These are phyloP conservation scores for Zasmidium angulare DNA, from an alignment of 2,329 filamentous ascomycete genomes.

Conservation along the genomic window DNA sequence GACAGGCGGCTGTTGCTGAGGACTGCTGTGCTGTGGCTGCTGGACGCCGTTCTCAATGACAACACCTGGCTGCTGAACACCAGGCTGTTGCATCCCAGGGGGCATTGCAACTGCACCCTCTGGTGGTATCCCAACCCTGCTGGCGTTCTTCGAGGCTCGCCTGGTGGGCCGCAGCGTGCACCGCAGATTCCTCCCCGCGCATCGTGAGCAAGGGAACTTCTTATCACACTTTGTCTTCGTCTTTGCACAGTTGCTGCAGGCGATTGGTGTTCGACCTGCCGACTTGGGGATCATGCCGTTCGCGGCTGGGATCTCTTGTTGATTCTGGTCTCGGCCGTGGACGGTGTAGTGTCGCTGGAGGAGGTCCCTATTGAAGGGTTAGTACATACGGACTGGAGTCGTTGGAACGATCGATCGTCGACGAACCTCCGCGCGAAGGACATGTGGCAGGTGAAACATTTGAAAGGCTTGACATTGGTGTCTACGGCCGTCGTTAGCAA, in stretches of 20 bases:
- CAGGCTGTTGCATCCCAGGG: conserved; percentile 18
- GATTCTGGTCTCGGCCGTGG: conserved; percentile 51
- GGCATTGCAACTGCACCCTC: conserved; percentile 30
- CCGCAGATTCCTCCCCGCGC: conserved; percentile 49
- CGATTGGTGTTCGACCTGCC: conserved; percentile 52
- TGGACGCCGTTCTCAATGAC: conserved; percentile 18
- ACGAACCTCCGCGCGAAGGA: conserved; percentile 53
- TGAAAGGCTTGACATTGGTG: conserved; percentile 57
- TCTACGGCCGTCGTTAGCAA: conserved; percentile 34
- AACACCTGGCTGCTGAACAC: conserved; percentile 19
- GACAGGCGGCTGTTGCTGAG: conserved; percentile 34
- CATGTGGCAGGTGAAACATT: conserved; percentile 56
- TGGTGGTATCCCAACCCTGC: conserved; percentile 34
- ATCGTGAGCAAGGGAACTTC: conserved; percentile 55
- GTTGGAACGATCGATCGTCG: conserved; percentile 10
- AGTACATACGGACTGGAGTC: neutral
- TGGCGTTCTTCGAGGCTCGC: conserved; percentile 46
- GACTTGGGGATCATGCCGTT: conserved; percentile 54
- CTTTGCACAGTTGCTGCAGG: conserved; percentile 55
- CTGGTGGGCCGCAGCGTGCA: conserved; percentile 51
- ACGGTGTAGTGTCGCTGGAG: conserved; percentile 54
- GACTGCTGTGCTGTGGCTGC: conserved; percentile 27
- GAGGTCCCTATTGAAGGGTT: conserved; percentile 42
- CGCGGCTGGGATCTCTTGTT: conserved; percentile 49
- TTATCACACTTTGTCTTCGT: conserved; percentile 57